These are phyloP conservation scores for Mucor ambiguus DNA, from an alignment of 371 early-diverging fungal species.

Conservation along the genomic window DNA sequence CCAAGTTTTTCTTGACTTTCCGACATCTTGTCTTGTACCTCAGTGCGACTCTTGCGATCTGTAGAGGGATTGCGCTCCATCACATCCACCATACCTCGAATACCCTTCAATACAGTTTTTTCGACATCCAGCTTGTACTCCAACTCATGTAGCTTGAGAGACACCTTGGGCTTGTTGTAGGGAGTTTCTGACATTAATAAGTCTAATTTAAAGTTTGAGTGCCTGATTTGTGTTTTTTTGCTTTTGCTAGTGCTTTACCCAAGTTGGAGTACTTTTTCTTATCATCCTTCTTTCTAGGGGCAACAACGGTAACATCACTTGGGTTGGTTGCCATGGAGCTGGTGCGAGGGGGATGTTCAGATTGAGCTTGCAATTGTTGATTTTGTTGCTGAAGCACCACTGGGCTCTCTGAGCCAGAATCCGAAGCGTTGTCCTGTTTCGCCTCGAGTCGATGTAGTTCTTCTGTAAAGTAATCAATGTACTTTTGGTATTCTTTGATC, in stretches of 20 bases:
- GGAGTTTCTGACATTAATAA: constrained; percentile 76
- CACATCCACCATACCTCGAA: constrained; percentile 55
- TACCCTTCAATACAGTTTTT: constrained; percentile 81
- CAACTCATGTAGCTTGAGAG: constrained; percentile 83
- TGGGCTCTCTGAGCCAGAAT: constrained; percentile 19
- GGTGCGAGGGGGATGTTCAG: constrained; percentile 26
- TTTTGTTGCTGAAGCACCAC: neutral
- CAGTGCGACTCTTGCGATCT: constrained; percentile 63
- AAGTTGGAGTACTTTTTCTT: constrained; percentile 54
- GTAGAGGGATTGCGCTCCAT: constrained; percentile 40
- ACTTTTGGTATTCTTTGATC: constrained; percentile 77
- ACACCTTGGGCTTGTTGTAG: constrained; percentile 83
- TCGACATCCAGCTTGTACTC: constrained; percentile 90
- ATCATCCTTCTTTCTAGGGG: constrained; percentile 8
- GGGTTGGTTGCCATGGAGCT: constrained; percentile 27
- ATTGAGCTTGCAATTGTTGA: neutral
- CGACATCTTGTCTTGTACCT: constrained; percentile 64
- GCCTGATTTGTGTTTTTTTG: neutral
- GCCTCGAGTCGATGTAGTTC: constrained; percentile 68
- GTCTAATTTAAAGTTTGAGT: constrained; percentile 37
- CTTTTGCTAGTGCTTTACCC: constrained; percentile 35
- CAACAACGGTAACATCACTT: neutral
- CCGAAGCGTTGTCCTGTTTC: constrained; percentile 27
- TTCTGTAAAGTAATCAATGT: constrained; percentile 79
- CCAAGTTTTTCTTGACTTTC: constrained; percentile 83